Percentiles rank a stretch among this genome's conserved stretches.
phyloP scores from a whole-genome alignment of 176 grass and related monocot genomes.

The Oryza meridionalis region DNA sequence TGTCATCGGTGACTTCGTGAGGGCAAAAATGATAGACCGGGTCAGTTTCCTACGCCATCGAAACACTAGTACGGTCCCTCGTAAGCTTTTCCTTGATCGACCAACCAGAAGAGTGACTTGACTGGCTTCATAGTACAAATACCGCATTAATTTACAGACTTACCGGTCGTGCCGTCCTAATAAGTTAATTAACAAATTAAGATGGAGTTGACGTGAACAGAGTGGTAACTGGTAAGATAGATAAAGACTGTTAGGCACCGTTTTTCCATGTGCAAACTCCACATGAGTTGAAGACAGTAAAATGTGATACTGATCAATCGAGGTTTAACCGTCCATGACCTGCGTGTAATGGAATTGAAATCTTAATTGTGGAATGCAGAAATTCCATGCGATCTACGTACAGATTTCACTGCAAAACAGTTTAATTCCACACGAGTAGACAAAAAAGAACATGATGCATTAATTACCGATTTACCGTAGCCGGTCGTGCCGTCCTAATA shows the following conservation, averaged over 20 bases:
- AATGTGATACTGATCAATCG: neutral
- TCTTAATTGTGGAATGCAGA: neutral
- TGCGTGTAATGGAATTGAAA: neutral
- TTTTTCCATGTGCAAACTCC: neutral
- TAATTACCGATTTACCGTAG: neutral
- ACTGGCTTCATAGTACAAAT: neutral
- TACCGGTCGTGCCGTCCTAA: neutral
- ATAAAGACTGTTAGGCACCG: neutral
- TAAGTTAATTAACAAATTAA: neutral
- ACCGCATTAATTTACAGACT: no score
- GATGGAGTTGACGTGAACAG: neutral
- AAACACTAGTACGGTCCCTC: neutral
- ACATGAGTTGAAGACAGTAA: neutral
- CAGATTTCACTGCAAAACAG: no score
- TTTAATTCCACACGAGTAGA: no score
- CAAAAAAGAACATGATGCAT: neutral
- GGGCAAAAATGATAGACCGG: neutral
- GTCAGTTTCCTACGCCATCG: neutral
- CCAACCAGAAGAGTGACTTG: neutral
- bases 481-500: neutral
- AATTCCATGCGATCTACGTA: neutral
- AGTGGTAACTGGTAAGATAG: neutral
- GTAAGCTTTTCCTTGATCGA: neutral
- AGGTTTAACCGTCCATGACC: neutral
- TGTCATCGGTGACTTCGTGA: slow-evolving; percentile 34